phyloP scores from a whole-genome alignment of 2,329 filamentous ascomycete genomes.

The Calonectria pseudoreteaudii region DNA sequence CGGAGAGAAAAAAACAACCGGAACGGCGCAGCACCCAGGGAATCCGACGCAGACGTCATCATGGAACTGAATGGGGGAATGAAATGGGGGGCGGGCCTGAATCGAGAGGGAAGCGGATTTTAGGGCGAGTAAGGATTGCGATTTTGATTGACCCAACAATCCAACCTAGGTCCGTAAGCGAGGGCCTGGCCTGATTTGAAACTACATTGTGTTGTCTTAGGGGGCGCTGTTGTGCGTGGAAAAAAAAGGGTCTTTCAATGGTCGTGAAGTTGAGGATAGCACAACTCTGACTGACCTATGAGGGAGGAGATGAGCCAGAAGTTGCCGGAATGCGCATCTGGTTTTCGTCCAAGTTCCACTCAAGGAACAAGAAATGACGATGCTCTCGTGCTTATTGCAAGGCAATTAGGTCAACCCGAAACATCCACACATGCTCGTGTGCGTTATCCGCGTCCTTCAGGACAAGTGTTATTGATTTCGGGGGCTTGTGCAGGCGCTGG shows the following conservation, averaged over 20 bases:
- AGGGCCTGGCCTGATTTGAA: neutral
- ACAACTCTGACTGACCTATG: neutral
- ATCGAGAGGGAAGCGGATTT: neutral
- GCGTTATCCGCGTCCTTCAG: neutral
- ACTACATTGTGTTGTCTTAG: neutral
- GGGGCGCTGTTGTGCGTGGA: neutral
- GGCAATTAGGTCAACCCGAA: neutral
- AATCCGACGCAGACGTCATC: too few species aligned
- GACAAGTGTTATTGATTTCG: neutral
- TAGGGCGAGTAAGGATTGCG: neutral
- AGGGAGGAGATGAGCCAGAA: neutral
- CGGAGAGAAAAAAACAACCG: too few species aligned
- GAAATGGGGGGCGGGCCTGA: too few species aligned
- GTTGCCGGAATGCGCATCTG: neutral
- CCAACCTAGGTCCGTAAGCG: neutral
- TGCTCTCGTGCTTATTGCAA: neutral
- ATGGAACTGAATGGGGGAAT: too few species aligned
- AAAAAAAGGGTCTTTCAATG: neutral
- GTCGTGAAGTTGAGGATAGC: neutral
- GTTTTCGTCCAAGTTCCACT: neutral
- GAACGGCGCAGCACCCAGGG: too few species aligned
- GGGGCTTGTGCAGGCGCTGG: neutral
- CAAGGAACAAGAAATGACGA: neutral
- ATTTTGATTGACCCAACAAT: neutral
- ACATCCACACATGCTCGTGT: neutral